Base-by-base conservation (phyloP, 2,329 filamentous ascomycete genomes). In the Paracamarosporium sp. region DNA sequence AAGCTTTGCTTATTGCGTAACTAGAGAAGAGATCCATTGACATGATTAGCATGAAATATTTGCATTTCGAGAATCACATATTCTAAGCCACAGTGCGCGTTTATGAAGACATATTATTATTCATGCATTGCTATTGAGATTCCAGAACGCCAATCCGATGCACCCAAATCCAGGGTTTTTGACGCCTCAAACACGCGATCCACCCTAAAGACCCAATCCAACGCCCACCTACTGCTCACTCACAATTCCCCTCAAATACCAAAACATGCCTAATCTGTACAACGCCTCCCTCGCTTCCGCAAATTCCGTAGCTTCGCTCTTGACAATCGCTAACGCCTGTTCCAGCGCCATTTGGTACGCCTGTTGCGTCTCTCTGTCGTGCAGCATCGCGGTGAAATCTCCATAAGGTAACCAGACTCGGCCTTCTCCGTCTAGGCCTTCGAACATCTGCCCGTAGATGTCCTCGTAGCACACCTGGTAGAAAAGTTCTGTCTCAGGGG, bases 181-280 rank as follows among this genome's bases (percentile, higher is more conserved):
- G 15, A 51, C 36, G 36, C n/a, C 36, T 1, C n/a, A n/a, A n/a
- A n/a, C n/a, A n/a, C n/a, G n/a, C n/a, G n/a, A n/a, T n/a, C n/a
- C n/a, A n/a, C n/a, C n/a, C n/a, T n/a, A n/a, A n/a, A n/a, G n/a
- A n/a, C n/a, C n/a, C n/a, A n/a, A 28, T 30, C n/a, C 25, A 12
- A 17, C 25, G 17, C 27, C 17, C 24, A 15, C 31, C 27, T 51
- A 51, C 15, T 28, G 25, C n/a, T 31, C 40, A 15, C 22, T 27
- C 20, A 43, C 40, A 11, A 17, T 20, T 7, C 40, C 48, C 17
- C 48, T 22, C 35, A 51, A 12, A n/a, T 51, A 51, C 48, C 48
- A 51, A 27, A 51, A 51, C 48, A 51, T 51, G 24, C 35, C 48
- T 36, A 51, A 33, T n/a, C 48, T 7, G n/a, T 51, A 51, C 15